phyloP scores from a whole-genome alignment of 2,329 filamentous ascomycete genomes.

The Elsinoe batatas region DNA sequence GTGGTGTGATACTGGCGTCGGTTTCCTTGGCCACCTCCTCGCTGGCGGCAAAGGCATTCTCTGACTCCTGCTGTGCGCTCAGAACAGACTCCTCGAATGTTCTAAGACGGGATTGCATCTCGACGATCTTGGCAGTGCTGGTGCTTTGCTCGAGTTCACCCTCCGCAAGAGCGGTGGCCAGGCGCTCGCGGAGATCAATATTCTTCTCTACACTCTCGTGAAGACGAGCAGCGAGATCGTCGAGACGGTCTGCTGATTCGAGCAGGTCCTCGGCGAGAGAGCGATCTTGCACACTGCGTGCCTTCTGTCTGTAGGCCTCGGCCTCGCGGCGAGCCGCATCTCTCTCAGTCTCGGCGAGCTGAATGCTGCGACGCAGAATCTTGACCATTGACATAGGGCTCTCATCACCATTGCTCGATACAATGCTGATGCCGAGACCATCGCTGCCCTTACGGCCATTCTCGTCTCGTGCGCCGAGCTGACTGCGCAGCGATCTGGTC shows the following conservation, averaged over 20 bases:
- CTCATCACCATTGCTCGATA: constrained; percentile 23
- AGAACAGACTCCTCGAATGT: constrained; percentile 75
- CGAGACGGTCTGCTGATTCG: constrained; percentile 65
- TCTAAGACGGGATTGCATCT: constrained; percentile 71
- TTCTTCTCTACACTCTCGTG: constrained; percentile 73
- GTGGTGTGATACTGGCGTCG: constrained; percentile 64
- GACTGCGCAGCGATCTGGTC: constrained; percentile 66
- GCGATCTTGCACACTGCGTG: constrained; percentile 53
- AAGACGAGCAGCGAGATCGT: constrained; percentile 69
- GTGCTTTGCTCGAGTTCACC: constrained; percentile 75
- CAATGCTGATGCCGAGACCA: constrained; percentile 16
- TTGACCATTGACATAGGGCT: constrained; percentile 46
- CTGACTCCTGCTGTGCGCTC: constrained; percentile 71
- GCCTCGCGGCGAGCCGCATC: constrained; percentile 61
- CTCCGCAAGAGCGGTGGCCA: constrained; percentile 68
- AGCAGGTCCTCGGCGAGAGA: constrained; percentile 60
- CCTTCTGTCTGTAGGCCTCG: constrained; percentile 50
- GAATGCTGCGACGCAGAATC: constrained; percentile 58
- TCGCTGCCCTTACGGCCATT: not conserved
- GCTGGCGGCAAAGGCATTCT: constrained; percentile 71
- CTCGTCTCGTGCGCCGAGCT: constrained; percentile 30
- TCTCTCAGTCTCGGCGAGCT: constrained; percentile 59
- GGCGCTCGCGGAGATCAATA: constrained; percentile 60
- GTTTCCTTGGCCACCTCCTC: constrained; percentile 74
- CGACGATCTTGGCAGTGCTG: constrained; percentile 72